A percentile compares a stretch with the other conserved stretches of the same genome.
Evolutionary conservation across 495 filamentous ascomycete species (phyloP).

Genomic region (Acidiella bohemica): DNA sequence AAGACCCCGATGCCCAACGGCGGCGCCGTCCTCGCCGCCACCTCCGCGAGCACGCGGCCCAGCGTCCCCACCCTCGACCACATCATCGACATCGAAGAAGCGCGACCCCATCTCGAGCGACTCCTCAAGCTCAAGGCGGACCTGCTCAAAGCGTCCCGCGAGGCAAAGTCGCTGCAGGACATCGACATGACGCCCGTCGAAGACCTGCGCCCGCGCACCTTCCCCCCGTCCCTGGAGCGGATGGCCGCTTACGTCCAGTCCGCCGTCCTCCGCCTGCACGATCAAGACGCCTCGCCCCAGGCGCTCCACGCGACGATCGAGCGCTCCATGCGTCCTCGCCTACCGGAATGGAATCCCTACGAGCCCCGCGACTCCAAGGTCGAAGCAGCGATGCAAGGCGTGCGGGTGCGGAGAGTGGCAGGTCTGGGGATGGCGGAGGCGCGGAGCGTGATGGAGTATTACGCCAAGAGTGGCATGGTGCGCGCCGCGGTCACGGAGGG

Average conservation of each 20-base stretch:
- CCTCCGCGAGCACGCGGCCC: slow-evolving; percentile 51
- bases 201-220: background rate
- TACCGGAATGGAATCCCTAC: slow-evolving; percentile 49
- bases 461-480: slow-evolving; percentile 71
- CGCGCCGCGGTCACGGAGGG: slow-evolving; percentile 53
- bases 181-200: slow-evolving; percentile 14
- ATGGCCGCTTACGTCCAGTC: background rate
- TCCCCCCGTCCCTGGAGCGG: background rate
- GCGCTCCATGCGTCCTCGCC: background rate
- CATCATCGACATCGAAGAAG: slow-evolving; percentile 19
- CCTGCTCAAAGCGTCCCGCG: slow-evolving; percentile 19
- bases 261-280: background rate
- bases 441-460: slow-evolving; percentile 79
- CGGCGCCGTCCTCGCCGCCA: slow-evolving; percentile 63
- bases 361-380: slow-evolving; percentile 55
- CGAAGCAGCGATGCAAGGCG: slow-evolving; percentile 34
- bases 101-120: background rate
- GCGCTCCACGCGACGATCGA: background rate
- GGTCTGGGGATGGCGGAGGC: slow-evolving; percentile 65
- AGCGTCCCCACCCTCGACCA: slow-evolving; percentile 45
- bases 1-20: slow-evolving; percentile 51
- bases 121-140: background rate
- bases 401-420: slow-evolving; percentile 21
- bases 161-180: slow-evolving; percentile 21
- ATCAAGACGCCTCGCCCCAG: background rate